phyloP scores from a whole-genome alignment of 2,329 filamentous ascomycete genomes.

The Falciphora oryzae region DNA sequence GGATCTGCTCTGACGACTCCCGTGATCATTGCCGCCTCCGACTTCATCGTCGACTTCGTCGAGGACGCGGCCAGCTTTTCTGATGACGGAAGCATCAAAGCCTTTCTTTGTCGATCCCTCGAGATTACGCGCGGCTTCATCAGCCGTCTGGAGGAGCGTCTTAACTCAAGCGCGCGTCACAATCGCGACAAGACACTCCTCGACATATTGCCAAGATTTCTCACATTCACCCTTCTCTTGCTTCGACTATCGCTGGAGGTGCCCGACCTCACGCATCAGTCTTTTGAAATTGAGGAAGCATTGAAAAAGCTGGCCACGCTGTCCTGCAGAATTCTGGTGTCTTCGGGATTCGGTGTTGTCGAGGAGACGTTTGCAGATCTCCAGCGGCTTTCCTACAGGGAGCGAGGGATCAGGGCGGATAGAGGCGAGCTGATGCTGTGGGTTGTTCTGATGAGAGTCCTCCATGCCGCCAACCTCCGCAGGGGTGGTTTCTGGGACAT shows the following conservation, averaged over 20 bases:
- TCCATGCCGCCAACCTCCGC: slow-evolving; percentile 45
- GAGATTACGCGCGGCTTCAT: slow-evolving; percentile 38
- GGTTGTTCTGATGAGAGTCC: slow-evolving; percentile 50
- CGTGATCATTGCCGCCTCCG: slow-evolving; percentile 25
- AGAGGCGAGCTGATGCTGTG: slow-evolving; percentile 45
- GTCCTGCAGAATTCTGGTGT: slow-evolving; percentile 34
- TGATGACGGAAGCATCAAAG: slow-evolving; percentile 27
- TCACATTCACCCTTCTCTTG: slow-evolving; percentile 31
- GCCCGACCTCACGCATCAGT: slow-evolving; percentile 25
- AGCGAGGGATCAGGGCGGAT: slow-evolving; percentile 46
- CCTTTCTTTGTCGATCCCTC: slow-evolving; percentile 37
- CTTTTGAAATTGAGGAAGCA: slow-evolving; percentile 42
- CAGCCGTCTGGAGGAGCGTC: slow-evolving; percentile 26
- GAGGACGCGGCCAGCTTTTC: slow-evolving; percentile 36
- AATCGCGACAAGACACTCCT: slow-evolving; percentile 24
- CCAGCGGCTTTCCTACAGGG: slow-evolving; percentile 37
- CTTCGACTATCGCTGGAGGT: slow-evolving; percentile 37
- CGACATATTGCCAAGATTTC: slow-evolving; percentile 30
- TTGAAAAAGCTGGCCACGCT: slow-evolving; percentile 36
- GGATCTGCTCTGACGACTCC: neutral
- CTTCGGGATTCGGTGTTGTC: slow-evolving; percentile 36
- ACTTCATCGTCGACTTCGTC: slow-evolving; percentile 44
- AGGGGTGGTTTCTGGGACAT: slow-evolving; percentile 57
- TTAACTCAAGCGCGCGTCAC: slow-evolving; percentile 6
- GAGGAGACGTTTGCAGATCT: slow-evolving; percentile 42